These are phyloP conservation scores for Arachnopeziza araneosa DNA, from an alignment of 2,329 filamentous ascomycete species.

Conservation along the genomic window DNA sequence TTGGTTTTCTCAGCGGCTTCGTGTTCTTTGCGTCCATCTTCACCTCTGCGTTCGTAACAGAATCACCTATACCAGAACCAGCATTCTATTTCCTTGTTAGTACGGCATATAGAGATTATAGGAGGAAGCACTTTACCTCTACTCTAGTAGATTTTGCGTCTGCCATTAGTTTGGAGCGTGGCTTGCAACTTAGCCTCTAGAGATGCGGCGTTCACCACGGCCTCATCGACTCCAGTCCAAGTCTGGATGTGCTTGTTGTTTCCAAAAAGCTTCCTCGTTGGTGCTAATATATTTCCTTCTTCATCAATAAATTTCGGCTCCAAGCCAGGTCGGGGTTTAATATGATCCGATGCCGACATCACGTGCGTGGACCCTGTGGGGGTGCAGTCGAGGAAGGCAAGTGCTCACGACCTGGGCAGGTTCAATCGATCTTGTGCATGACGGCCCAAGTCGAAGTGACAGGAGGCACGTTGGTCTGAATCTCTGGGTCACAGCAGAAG, in stretches of 20 bases:
- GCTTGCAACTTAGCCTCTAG: background rate
- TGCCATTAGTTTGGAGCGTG: background rate
- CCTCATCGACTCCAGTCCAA: background rate
- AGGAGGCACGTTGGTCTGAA: background rate
- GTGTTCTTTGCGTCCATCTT: constrained; percentile 32
- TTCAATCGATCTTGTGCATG: background rate
- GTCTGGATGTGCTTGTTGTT: background rate
- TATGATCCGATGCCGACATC: background rate
- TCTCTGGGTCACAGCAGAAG: background rate
- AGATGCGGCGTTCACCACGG: background rate
- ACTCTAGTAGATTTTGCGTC: background rate
- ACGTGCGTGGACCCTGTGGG: background rate
- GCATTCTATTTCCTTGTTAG: background rate
- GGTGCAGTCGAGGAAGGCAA: background rate
- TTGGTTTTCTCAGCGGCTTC: constrained; percentile 46
- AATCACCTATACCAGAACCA: background rate
- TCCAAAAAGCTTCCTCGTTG: background rate
- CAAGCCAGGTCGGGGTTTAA: background rate
- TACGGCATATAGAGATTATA: background rate
- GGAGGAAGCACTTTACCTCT: background rate
- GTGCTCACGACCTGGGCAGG: background rate
- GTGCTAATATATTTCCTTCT: background rate
- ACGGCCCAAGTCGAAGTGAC: background rate
- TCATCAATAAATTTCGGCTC: background rate
- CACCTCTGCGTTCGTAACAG: constrained; percentile 31